Percentiles rank a stretch among this genome's conserved stretches.
These are phyloP conservation scores for Ambrosia trifida DNA, from an alignment of 129 eudicot genomes.

Conservation along the genomic window DNA sequence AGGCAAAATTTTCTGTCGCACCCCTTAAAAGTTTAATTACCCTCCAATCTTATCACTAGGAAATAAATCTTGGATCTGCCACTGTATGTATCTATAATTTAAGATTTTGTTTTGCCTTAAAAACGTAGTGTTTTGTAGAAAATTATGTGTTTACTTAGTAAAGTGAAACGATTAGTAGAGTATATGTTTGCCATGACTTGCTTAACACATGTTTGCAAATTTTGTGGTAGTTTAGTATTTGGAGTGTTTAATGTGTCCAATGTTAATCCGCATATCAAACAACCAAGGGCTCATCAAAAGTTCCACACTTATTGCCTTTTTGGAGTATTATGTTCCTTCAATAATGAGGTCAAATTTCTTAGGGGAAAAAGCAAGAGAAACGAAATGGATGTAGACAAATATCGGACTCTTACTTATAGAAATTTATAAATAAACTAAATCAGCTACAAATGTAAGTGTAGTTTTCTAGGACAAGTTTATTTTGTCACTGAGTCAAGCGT, in stretches of 20 bases:
- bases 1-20: no score
- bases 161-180: not conserved
- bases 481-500: not conserved
- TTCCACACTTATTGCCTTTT: slow-evolving; percentile 24
- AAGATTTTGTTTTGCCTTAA: no score
- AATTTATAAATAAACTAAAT: not conserved
- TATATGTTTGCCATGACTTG: slow-evolving; percentile 10
- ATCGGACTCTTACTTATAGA: not conserved
- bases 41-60: no score
- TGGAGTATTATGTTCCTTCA: slow-evolving; percentile 22
- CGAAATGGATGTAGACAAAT: slow-evolving; percentile 9
- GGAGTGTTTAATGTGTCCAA: slow-evolving; percentile 23
- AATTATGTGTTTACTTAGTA: slow-evolving; percentile 4
- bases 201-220: slow-evolving; percentile 4
- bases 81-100: no score
- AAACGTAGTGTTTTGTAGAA: not conserved
- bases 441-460: not conserved
- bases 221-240: slow-evolving; percentile 3
- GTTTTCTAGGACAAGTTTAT: not conserved
- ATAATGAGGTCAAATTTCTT: slow-evolving; percentile 18
- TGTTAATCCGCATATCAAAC: slow-evolving; percentile 17
- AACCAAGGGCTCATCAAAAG: slow-evolving; percentile 24
- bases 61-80: no score
- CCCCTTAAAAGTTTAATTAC: no score
- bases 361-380: slow-evolving; percentile 26